Percentiles rank a stretch among this genome's conserved stretches.
Evolutionary conservation across 2,329 filamentous ascomycete genomes (phyloP).

Genomic region (Claviceps arundinis): DNA sequence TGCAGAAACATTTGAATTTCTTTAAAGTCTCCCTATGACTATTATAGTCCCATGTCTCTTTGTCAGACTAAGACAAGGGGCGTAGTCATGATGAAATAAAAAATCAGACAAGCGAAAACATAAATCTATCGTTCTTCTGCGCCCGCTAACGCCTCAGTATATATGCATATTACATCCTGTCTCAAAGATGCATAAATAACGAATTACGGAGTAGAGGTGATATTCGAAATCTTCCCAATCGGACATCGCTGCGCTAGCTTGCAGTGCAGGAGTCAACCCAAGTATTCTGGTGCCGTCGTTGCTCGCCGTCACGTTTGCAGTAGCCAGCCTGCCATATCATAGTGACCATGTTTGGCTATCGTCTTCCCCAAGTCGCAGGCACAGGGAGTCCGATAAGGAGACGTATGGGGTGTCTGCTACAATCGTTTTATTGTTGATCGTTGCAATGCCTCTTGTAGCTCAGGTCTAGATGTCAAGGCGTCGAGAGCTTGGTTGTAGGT

Average conservation of each 20-base stretch:
- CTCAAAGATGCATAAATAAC: not conserved
- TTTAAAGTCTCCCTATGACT: not conserved
- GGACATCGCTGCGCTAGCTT: not conserved
- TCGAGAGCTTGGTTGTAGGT: slow-evolving; percentile 70
- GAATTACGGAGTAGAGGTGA: not conserved
- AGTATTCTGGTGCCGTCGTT: not conserved
- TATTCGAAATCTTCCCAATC: not conserved
- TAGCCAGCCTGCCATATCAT: not conserved
- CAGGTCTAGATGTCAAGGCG: slow-evolving; percentile 63
- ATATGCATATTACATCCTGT: slow-evolving; percentile 5
- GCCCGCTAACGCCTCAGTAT: slow-evolving; percentile 6
- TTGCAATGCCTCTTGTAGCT: slow-evolving; percentile 77
- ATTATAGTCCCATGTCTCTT: not conserved
- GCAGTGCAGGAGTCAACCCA: not conserved
- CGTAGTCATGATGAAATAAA: not conserved
- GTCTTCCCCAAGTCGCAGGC: not conserved
- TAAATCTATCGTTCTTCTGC: slow-evolving; percentile 5
- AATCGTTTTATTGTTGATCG: slow-evolving; percentile 54
- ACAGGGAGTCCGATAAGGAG: not conserved
- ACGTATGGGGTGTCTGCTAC: slow-evolving; percentile 7
- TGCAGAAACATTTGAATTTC: not conserved
- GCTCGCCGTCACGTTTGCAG: not conserved
- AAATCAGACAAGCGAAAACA: slow-evolving; percentile 2
- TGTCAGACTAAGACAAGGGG: not conserved
- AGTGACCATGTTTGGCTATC: not conserved